Evolutionary conservation across 2,329 filamentous ascomycete genomes (phyloP).

Genomic region (Alternaria sp.): DNA sequence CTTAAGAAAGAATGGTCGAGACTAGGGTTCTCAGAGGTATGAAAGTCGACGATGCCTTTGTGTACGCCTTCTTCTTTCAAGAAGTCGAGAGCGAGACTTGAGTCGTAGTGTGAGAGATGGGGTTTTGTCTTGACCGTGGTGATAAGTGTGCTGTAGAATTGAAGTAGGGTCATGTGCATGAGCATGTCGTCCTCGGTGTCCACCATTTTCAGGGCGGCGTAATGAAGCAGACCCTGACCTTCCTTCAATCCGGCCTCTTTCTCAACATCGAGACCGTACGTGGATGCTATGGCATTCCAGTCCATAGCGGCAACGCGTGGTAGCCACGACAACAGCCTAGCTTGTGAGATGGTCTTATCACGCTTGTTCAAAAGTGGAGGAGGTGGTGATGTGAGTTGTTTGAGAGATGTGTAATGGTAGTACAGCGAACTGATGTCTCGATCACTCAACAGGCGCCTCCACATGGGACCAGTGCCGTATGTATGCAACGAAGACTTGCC

Average conservation of each 20-base stretch:
- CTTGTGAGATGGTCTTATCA: constrained; percentile 68
- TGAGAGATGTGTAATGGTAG: constrained; percentile 64
- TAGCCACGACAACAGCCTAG: constrained; percentile 67
- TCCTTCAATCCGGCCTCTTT: constrained; percentile 44
- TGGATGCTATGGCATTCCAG: constrained; percentile 62
- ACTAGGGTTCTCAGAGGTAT: constrained; percentile 60
- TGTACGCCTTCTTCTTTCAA: constrained; percentile 62
- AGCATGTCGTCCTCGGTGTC: constrained; percentile 65
- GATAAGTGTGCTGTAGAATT: constrained; percentile 66
- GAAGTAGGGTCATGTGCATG: constrained; percentile 67
- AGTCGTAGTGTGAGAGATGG: constrained; percentile 47
- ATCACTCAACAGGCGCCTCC: constrained; percentile 70
- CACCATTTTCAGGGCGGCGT: constrained; percentile 64
- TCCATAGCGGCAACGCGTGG: constrained; percentile 63
- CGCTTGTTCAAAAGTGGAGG: constrained; percentile 55
- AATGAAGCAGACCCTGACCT: constrained; percentile 61
- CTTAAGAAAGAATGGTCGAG: constrained; percentile 64
- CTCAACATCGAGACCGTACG: constrained; percentile 64
- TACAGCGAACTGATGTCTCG: constrained; percentile 66
- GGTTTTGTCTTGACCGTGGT: constrained; percentile 49
- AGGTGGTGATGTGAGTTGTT: constrained; percentile 44
- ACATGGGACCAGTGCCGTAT: constrained; percentile 58
- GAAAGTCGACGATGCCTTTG: constrained; percentile 58
- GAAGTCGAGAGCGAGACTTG: constrained; percentile 61
- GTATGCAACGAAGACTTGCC: constrained; percentile 36